A percentile compares a stretch with the other conserved stretches of the same genome.
phyloP scores from a whole-genome alignment of 140 eudicot species.

The Eryngium alpinum region DNA sequence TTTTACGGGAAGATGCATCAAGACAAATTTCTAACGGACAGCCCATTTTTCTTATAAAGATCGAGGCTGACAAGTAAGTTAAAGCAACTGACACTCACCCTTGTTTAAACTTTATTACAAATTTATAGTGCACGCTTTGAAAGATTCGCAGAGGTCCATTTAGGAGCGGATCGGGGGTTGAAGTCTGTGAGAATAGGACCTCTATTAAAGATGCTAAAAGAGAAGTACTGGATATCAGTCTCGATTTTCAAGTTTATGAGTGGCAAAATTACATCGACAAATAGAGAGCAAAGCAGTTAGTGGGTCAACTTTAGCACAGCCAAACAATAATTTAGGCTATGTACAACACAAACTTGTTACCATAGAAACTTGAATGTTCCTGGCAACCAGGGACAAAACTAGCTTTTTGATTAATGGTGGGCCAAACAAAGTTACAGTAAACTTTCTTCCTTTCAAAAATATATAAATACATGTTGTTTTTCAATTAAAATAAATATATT shows the following conservation, averaged over 20 bases:
- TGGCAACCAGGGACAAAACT: too few relatives aligned
- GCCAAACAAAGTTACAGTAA: too few relatives aligned
- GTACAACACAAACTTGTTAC: not conserved
- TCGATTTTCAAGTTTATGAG: not conserved
- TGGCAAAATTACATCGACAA: not conserved
- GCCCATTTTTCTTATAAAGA: not conserved
- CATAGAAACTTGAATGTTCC: not conserved
- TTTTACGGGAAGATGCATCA: not conserved
- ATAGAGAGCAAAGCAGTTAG: not conserved
- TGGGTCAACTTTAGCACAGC: not conserved
- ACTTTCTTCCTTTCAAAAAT: too few relatives aligned
- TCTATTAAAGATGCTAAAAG: not conserved
- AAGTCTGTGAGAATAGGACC: not conserved
- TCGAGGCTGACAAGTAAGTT: not conserved
- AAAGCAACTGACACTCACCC: not conserved
- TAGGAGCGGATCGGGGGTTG: not conserved
- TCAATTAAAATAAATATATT: too few relatives aligned
- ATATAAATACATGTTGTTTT: too few relatives aligned
- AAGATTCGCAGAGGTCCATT: not conserved
- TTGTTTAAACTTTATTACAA: not conserved
- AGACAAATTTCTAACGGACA: not conserved
- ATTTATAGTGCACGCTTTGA: not conserved
- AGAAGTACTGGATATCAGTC: not conserved
- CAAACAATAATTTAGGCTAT: not conserved
- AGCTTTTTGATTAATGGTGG: too few relatives aligned